These are phyloP conservation scores for Chrysanthemum lavandulifolium DNA, from an alignment of 129 eudicot genomes.

Conservation along the genomic window DNA sequence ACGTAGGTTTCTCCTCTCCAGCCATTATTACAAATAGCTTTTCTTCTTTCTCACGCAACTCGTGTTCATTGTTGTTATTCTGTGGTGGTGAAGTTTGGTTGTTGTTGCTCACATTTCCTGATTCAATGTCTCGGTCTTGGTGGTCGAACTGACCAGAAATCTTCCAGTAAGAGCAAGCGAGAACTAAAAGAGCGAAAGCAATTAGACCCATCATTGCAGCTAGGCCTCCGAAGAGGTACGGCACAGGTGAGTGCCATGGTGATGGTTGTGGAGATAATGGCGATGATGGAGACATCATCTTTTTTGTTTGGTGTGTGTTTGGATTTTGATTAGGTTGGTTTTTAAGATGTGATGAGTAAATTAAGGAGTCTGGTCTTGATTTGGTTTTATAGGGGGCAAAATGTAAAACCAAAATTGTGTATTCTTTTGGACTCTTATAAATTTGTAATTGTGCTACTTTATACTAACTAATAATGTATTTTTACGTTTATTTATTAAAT, in stretches of 20 bases:
- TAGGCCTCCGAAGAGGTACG: slow-evolving; percentile 81
- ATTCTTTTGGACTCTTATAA: too few relatives aligned
- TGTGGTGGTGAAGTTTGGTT: slow-evolving; percentile 16
- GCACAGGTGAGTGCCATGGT: slow-evolving; percentile 78
- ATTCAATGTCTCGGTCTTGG: slow-evolving; percentile 41
- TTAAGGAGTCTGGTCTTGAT: not conserved
- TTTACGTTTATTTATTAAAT: too few relatives aligned
- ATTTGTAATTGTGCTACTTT: too few relatives aligned
- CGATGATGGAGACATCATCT: slow-evolving; percentile 24
- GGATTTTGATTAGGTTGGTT: not conserved
- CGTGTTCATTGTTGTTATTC: not conserved
- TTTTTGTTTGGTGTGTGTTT: not conserved
- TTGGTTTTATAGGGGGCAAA: not conserved
- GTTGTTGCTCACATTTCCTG: slow-evolving; percentile 23
- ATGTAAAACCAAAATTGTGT: too few relatives aligned
- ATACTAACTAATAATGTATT: too few relatives aligned
- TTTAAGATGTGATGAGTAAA: not conserved
- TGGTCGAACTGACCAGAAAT: slow-evolving; percentile 52
- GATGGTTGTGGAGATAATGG: slow-evolving; percentile 39
- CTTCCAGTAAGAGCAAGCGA: slow-evolving; percentile 85
- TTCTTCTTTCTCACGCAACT: slow-evolving; percentile 33
- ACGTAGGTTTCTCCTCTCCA: slow-evolving; percentile 61
- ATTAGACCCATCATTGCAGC: slow-evolving; percentile 82
- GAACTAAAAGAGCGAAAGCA: slow-evolving; percentile 63
- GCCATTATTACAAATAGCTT: slow-evolving; percentile 67